Percentiles rank a stretch among this genome's conserved stretches.
Evolutionary conservation across 1,284 basidiomycete genomes (phyloP).

Genomic region (Rhodotorula sp.): DNA sequence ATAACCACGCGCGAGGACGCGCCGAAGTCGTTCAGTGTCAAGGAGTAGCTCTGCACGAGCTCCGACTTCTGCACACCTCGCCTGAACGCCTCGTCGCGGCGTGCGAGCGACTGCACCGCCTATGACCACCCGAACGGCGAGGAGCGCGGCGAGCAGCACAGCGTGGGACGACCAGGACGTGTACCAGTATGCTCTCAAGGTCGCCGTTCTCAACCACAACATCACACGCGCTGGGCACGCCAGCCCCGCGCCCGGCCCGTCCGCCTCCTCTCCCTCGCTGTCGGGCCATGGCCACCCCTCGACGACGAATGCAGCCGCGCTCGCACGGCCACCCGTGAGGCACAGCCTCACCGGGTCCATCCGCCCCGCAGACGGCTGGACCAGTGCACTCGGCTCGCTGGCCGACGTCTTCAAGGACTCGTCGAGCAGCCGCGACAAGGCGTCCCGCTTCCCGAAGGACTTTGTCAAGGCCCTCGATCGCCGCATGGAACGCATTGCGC

Average conservation of each 20-base stretch:
- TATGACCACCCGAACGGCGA: conserved; percentile 31
- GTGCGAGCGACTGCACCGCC: not conserved
- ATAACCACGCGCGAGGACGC: not conserved
- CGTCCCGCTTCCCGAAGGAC: conserved; percentile 88
- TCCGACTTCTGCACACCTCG: not conserved
- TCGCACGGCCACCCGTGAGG: conserved; percentile 13
- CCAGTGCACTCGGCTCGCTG: conserved; percentile 62
- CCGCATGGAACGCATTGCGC: conserved; percentile 82
- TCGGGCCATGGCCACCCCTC: not conserved
- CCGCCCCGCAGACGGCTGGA: conserved; percentile 43
- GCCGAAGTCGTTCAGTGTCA: not conserved
- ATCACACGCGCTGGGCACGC: conserved; percentile 8
- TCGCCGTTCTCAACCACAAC: conserved; percentile 39
- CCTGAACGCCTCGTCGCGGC: not conserved
- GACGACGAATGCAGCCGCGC: conserved; percentile 17
- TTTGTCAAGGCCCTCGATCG: conserved; percentile 82
- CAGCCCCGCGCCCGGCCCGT: not conserved
- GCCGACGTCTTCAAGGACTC: conserved; percentile 66
- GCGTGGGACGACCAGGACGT: conserved; percentile 39
- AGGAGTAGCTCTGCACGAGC: not conserved
- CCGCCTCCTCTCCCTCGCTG: conserved; percentile 12
- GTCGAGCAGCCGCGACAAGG: conserved; percentile 54
- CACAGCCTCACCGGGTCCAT: conserved; percentile 17
- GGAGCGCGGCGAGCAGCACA: conserved; percentile 3
- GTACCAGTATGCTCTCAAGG: conserved; percentile 39